Base-by-base conservation (phyloP, 345 rosid species). In the Hibiscus syriacus region DNA sequence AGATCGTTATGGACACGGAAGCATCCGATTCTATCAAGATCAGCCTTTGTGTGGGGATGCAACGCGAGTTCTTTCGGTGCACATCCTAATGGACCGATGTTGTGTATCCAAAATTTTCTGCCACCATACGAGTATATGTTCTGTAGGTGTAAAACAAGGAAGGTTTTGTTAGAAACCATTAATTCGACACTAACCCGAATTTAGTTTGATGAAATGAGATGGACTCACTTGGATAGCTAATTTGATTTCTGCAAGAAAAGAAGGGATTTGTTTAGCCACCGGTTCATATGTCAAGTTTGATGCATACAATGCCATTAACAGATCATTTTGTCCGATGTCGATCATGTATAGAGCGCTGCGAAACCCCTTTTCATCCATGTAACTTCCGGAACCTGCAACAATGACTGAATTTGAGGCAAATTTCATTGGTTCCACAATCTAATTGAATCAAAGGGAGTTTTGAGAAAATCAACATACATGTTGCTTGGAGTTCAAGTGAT, bases 251-350 rank as follows among this genome's bases (percentile, higher is more conserved):
- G 61, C 50, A 55, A 88, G 75, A 78, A 77, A 80, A 61, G 76
- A 41, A 4, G 91, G 84, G 46, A 83, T 84, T 63, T 83, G 82
- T 12, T 72, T 39, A 0, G 79, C 73, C 48, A 83, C 83, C 30
- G 80, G 70, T 32, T 55, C 56, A 6, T 76, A 81, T 2, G 85
- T 17, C 55, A 83, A 80, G 72, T 76, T 66, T 12, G 61, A 55
- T 34, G 49, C 64, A 39, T 74, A 75, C 25, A 75, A 58, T 19
- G 69, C 78, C 11, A 79, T 72, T 48, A 73, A 78, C 0, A 86
- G 73, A 77, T 89, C 92, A 25, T 88, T 86, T 68, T 88, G 90
- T 48, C 95, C 95, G 10, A 86, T 86, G 54, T 88, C 92, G 5
- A 86, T 77, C 64, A 72, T 72, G 80, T 89, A 78, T 10, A 89